Evolutionary conservation across 2,329 filamentous ascomycete species (phyloP), one percentile per base, ranked within the genome.

Genomic region (Neonectria coccinea): DNA sequence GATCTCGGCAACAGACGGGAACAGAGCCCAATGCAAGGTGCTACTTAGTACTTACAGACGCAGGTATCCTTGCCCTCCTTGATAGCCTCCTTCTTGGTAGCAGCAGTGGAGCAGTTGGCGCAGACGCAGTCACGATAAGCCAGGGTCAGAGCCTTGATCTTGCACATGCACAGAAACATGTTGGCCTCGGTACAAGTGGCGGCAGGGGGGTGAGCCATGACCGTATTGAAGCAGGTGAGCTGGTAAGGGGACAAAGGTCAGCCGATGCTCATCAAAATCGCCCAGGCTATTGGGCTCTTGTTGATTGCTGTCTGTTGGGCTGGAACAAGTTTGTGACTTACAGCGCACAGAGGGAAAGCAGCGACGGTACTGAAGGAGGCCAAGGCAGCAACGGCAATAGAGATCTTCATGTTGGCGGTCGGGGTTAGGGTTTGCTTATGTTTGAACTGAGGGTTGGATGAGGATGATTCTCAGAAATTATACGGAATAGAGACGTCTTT

Each of bases 81-180:
- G 6, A 39, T 39, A n/a, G 14, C 36, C 14, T 8, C 36, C 36
- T 16, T 7, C 36, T 39, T 39, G 12, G 36, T 16, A 5, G 14
- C 36, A n/a, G 36, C 6, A 5, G 12, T 39, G 14, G 36, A n/a
- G 36, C 36, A 39, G 36, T 16, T 36, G 14, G 9, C 9, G 50
- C 57, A 60, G 18, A 48, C 39, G 48, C 57, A 60, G 48, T 53
- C 50, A n/a, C 41, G 48, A 50, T 54, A 60, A n/a, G 50, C 57
- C 12, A 53, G 57, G 41, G 57, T 60, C 33, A 60, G 39, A 29
- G 50, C 57, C 48, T 53, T 44, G 57, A 54, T 47, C 48, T 60
- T 60, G 57, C 57, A 60, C 14, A 60, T 14, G 57, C 57, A 60
- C 16, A 54, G 50, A 50, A 53, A 54, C 57, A 60, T 60, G 48